Percentiles rank a stretch among this genome's conserved stretches.
phyloP scores from a whole-genome alignment of 345 rosid genomes.

The Hirschfeldia incana region DNA sequence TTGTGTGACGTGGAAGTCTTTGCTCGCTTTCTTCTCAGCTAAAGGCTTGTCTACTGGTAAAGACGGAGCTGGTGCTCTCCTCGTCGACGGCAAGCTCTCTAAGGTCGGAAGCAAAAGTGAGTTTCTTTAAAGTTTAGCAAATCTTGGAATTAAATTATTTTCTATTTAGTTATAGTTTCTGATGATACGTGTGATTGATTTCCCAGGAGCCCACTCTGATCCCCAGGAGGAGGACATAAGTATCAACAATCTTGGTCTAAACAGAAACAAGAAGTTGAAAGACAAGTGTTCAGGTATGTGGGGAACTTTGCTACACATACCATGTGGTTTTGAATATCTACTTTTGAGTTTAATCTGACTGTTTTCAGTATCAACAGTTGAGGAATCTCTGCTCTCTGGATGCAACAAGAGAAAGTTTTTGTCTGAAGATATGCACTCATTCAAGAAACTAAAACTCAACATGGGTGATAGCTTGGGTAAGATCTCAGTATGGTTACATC shows the following conservation, averaged over 20 bases:
- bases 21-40: conserved; percentile 71
- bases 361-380: background rate
- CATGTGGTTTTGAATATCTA: conserved; percentile 1
- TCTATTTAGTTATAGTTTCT: background rate
- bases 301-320: background rate
- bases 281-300: conserved; percentile 45
- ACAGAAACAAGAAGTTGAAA: conserved; percentile 48
- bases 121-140: conserved; percentile 35
- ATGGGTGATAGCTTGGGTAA: conserved; percentile 13
- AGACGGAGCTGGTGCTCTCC: conserved; percentile 49
- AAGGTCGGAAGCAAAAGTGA: conserved; percentile 64
- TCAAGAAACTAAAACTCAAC: conserved; percentile 55
- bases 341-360: background rate
- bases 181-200: background rate
- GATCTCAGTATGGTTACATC: background rate
- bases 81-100: conserved; percentile 70
- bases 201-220: conserved; percentile 25
- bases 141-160: background rate
- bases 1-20: conserved; percentile 80
- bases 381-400: background rate
- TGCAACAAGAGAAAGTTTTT: conserved; percentile 54
- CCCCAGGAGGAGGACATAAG: conserved; percentile 20
- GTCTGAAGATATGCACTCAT: conserved; percentile 42
- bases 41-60: conserved; percentile 76
- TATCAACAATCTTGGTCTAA: conserved; percentile 24